Evolutionary conservation across 441 rosid genomes (phyloP), one percentile per base, ranked within the genome.

Genomic region (Arabidopsis hybrid): DNA sequence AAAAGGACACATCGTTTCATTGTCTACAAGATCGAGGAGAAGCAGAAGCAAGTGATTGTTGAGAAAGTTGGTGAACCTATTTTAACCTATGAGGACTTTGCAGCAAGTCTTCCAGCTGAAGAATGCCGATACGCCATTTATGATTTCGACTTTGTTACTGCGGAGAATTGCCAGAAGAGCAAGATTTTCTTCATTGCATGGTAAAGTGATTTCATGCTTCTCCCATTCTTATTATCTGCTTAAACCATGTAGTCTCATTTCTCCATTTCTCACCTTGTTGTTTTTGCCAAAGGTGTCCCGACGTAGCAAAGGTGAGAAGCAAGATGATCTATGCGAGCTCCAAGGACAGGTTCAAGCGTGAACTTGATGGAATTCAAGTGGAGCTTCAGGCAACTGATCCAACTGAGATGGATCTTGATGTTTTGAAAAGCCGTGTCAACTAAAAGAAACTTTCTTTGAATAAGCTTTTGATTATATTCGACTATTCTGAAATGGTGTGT

Each of bases 281-380:
- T 14, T 62, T 26, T 10, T 9, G 31, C 18, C 17, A 13, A 67
- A 86, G 90, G 90, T 86, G 78, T 43, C 90, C 90, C 21, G 88
- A 83, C 2, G 75, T 80, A 4, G 74, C 90, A 7, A 85, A 79
- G 78, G 90, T 86, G 64, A 82, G 90, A 73, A 85, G 84, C 83
- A 86, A 85, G 85, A 86, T 86, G 90, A 84, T 84, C 52, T 86
- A 86, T 32, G 89, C 89, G 4, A 86, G 88, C 67, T 84, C 89
- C 10, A 85, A 86, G 74, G 90, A 86, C 65, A 79, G 88, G 73
- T 86, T 82, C 79, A 85, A 81, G 86, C 79, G 86, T 59, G 88
- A 85, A 21, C 82, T 84, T 2, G 85, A 85, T 60, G 88, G 88
- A 1, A 81, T 85, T 71, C 88, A 85, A 56, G 79, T 83, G 6